These are phyloP conservation scores for Yamadazyma aaseri DNA, from an alignment of 1,139 yeast genomes.

Conservation along the genomic window DNA sequence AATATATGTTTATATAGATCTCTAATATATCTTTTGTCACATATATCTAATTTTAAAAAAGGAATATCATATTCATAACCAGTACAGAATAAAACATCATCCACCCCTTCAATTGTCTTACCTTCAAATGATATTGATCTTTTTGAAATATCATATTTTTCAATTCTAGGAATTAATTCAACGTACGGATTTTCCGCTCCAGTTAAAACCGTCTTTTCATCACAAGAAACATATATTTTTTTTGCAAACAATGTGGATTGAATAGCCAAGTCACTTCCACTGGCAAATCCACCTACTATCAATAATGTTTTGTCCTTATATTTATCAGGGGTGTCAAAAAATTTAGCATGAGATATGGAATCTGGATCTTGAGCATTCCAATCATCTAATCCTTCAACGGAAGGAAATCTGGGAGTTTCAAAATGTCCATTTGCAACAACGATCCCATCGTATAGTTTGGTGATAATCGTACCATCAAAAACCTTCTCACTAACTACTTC, in stretches of 20 bases:
- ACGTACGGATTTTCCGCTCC: constrained; percentile 22
- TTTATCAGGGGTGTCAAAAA: constrained; percentile 30
- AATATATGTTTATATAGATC: constrained; percentile 44
- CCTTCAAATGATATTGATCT: constrained; percentile 27
- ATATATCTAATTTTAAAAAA: constrained; percentile 24
- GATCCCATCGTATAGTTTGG: constrained; percentile 39
- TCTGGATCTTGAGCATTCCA: constrained; percentile 35
- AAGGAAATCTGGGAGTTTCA: constrained; percentile 44
- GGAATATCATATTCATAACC: constrained; percentile 48
- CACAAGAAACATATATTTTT: constrained; percentile 25
- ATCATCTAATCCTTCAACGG: constrained; percentile 36
- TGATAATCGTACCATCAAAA: constrained; percentile 3
- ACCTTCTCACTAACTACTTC: constrained; percentile 13
- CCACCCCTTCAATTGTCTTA: constrained; percentile 31
- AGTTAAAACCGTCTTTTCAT: constrained; percentile 34
- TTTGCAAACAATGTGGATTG: constrained; percentile 25
- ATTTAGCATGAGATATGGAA: constrained; percentile 44
- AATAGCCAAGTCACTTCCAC: constrained; percentile 48
- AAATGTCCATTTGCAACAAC: constrained; percentile 52
- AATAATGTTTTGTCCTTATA: constrained; percentile 41
- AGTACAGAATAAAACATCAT: constrained; percentile 45
- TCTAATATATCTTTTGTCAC: constrained; percentile 20
- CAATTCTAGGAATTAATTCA: constrained; percentile 28
- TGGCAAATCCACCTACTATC: constrained; percentile 40
- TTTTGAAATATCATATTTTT: constrained; percentile 23